These are phyloP conservation scores for Akanthomyces uredinophilus DNA, from an alignment of 2,329 filamentous ascomycete species.

Conservation along the genomic window DNA sequence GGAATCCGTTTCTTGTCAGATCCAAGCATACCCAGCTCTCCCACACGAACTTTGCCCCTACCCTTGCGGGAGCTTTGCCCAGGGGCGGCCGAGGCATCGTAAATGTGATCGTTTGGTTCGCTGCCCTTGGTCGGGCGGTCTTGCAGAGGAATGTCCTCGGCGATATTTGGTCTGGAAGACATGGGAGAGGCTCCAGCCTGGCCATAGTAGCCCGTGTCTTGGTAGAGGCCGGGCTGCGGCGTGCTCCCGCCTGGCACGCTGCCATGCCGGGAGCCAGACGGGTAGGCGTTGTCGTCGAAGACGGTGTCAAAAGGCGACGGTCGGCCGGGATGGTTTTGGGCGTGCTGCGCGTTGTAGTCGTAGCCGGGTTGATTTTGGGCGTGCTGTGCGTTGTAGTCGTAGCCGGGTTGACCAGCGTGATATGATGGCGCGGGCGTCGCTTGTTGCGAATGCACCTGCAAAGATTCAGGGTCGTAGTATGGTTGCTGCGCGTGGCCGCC, in stretches of 20 bases:
- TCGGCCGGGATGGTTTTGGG: constrained; percentile 15
- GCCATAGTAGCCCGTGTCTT: constrained; percentile 56
- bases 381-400: constrained; percentile 11
- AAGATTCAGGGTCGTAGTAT: constrained; percentile 31
- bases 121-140: constrained; percentile 41
- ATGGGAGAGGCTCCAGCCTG: constrained; percentile 31
- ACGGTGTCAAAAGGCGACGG: constrained; percentile 59
- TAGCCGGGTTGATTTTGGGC: constrained; percentile 4
- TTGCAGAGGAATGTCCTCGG: constrained; percentile 54
- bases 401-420: constrained; percentile 19
- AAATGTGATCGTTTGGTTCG: constrained; percentile 53
- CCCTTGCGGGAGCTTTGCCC: constrained; percentile 27
- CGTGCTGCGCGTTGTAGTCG: constrained; percentile 6
- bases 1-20: constrained; percentile 56
- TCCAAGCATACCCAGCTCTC: constrained; percentile 56
- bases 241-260: constrained; percentile 34
- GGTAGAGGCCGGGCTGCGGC: constrained; percentile 35
- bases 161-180: constrained; percentile 31
- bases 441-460: constrained; percentile 38
- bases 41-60: constrained; percentile 47
- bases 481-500: constrained; percentile 29
- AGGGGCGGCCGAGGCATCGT: constrained; percentile 42
- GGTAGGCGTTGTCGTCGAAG: constrained; percentile 64
- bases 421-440: constrained; percentile 36
- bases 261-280: constrained; percentile 40